Conservation (phyloP, 2,329 filamentous ascomycete species). For the Aspergillus versicolor region DNA sequence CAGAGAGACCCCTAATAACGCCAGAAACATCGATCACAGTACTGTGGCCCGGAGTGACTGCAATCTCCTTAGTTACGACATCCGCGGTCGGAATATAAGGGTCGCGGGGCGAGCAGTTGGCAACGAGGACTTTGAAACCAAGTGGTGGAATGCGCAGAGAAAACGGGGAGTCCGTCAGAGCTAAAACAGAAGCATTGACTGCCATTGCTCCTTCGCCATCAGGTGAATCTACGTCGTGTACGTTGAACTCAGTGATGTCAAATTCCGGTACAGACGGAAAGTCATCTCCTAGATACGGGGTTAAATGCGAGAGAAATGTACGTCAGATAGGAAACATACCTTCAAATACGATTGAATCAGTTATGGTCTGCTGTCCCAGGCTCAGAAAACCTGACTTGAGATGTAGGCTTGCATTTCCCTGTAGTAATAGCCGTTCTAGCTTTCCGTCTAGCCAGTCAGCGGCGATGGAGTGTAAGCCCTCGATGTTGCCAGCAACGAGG, state of each 20-base stretch:
- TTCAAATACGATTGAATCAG: constrained; percentile 75
- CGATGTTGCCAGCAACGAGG: constrained; percentile 71
- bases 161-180: constrained; percentile 76
- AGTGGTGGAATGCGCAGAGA: constrained; percentile 74
- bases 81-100: constrained; percentile 76
- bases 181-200: constrained; percentile 71
- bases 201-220: constrained; percentile 65
- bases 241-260: constrained; percentile 76
- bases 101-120: constrained; percentile 71
- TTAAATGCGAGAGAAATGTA: constrained; percentile 29
- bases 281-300: constrained; percentile 49
- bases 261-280: constrained; percentile 78
- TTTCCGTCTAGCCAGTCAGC: constrained; percentile 86
- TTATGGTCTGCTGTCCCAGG: constrained; percentile 73
- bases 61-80: constrained; percentile 66
- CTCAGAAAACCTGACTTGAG: constrained; percentile 77
- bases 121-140: constrained; percentile 79
- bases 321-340: constrained; percentile 66
- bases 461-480: constrained; percentile 74
- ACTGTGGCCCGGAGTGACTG: constrained; percentile 66
- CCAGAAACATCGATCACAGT: constrained; percentile 71
- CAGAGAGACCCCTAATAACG: constrained; percentile 70
- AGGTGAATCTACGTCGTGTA: constrained; percentile 66
- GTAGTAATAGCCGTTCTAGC: constrained; percentile 67
- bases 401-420: constrained; percentile 70